These are phyloP conservation scores for Leucocoprinus gongylophorus DNA, from an alignment of 1,284 basidiomycete genomes.

Conservation along the genomic window DNA sequence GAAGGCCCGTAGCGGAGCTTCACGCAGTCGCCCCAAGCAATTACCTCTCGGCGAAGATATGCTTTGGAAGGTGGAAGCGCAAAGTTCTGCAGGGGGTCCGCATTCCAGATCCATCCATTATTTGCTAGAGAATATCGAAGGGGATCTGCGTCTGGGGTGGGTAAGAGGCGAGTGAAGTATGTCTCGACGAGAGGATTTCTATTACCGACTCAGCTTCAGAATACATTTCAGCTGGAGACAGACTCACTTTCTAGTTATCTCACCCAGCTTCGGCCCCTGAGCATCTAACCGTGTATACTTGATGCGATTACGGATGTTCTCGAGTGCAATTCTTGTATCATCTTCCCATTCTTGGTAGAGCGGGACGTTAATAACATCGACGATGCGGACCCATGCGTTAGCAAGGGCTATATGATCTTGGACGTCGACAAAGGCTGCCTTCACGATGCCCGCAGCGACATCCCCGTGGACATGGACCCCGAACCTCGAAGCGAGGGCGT, in stretches of 20 bases:
- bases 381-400: constrained; percentile 66
- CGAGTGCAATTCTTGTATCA: constrained; percentile 69
- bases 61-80: constrained; percentile 94
- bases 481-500: constrained; percentile 60
- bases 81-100: constrained; percentile 93
- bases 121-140: constrained; percentile 81
- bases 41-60: constrained; percentile 93
- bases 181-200: constrained; percentile 80
- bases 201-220: constrained; percentile 5
- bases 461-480: constrained; percentile 55
- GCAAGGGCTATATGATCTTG: constrained; percentile 49
- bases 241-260: constrained; percentile 68
- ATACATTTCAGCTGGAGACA: constrained; percentile 1
- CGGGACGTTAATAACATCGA: constrained; percentile 83
- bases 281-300: constrained; percentile 77
- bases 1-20: constrained; percentile 88
- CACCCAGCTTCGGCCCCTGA: constrained; percentile 79
- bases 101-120: constrained; percentile 99
- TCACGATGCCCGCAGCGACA: constrained; percentile 62
- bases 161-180: constrained; percentile 82
- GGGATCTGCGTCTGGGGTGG: constrained; percentile 55
- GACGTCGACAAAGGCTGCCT: constrained; percentile 58
- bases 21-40: constrained; percentile 97
- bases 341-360: constrained; percentile 82
- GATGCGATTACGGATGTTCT: constrained; percentile 69